Evolutionary conservation across 2,329 filamentous ascomycete species (phyloP), one percentile per base, ranked within the genome.

Genomic region (Phialophora tarda): DNA sequence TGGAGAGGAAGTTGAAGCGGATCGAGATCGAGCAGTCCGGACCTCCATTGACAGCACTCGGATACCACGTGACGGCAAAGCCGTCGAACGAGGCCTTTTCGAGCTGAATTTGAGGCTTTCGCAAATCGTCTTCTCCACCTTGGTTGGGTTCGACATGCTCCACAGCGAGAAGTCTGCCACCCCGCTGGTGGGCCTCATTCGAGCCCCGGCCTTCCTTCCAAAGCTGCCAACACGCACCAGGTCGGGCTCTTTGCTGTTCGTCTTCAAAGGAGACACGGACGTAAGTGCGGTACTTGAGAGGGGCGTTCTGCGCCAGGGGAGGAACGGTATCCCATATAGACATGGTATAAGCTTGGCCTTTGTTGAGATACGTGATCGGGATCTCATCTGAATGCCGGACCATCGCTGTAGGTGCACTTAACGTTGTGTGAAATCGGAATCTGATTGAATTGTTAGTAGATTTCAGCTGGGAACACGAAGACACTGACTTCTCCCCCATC

Each of bases 151-250:
- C 93, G 21, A 98, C 93, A 72, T 92, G 97, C 78, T 99, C 95
- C 28, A 99, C 94, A 0, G 95, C 95, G 75, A 97, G 91, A 11
- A 98, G 83, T 73, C 94, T 95, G 11, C 94, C 93, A 41, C 93
- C 94, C 72, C 94, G 85, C 77, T 97, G 93, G 74, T 98, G 94
- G 1, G 94, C 93, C 82, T 99, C 95, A 71, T 93, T 97, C 1
- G 90, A 92, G n/a, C 95, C 95, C 64, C 95, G 88, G 0, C 94
- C 94, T 79, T 98, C 95, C 77, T 98, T 98, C 95, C 92, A 96
- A 50, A 95, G 81, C 79, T 91, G 91, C 93, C 93, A 96, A 76
- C 92, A 96, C 12, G 89, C 85, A 21, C 88, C 88, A 1, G 93
- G 93, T 72, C 91, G 91, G 74, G 89, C 88, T 68, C 94, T 86